phyloP scores from a whole-genome alignment of 1,284 basidiomycete genomes.

The Cutaneotrichosporon sp. region DNA sequence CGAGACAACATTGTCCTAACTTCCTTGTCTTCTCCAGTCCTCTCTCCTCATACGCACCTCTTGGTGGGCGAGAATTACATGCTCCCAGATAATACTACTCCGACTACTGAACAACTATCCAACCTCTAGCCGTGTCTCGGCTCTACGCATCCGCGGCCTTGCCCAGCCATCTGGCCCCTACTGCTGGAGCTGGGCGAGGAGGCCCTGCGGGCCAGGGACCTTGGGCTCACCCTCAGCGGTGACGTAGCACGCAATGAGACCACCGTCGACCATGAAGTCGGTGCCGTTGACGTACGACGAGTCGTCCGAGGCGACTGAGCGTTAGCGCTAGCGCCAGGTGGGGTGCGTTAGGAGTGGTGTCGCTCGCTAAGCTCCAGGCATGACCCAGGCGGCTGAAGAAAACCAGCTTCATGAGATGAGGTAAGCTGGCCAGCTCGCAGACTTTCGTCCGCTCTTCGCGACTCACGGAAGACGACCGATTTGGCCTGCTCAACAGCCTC shows the following conservation, averaged over 20 bases:
- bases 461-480: conserved; percentile 83
- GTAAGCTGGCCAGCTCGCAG: neutral
- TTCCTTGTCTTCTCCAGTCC: neutral
- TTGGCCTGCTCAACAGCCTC: conserved; percentile 93
- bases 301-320: conserved; percentile 55
- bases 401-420: neutral
- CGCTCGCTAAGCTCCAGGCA: neutral
- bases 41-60: neutral
- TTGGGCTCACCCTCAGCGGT: conserved; percentile 40
- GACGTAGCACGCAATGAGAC: conserved; percentile 83
- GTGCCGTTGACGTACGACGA: conserved; percentile 66
- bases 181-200: conserved; percentile 17
- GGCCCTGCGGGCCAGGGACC: conserved; percentile 32
- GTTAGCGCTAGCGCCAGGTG: neutral
- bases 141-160: neutral
- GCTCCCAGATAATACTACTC: conserved; percentile 7
- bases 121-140: neutral
- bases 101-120: conserved; percentile 1
- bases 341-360: neutral
- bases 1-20: neutral
- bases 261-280: conserved; percentile 92
- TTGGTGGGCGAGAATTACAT: conserved; percentile 5
- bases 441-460: neutral
- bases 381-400: neutral
- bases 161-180: conserved; percentile 4